A percentile compares a stretch with the other conserved stretches of the same genome.
phyloP scores from a whole-genome alignment of 495 filamentous ascomycete species.

The Penicillium riverlandense region DNA sequence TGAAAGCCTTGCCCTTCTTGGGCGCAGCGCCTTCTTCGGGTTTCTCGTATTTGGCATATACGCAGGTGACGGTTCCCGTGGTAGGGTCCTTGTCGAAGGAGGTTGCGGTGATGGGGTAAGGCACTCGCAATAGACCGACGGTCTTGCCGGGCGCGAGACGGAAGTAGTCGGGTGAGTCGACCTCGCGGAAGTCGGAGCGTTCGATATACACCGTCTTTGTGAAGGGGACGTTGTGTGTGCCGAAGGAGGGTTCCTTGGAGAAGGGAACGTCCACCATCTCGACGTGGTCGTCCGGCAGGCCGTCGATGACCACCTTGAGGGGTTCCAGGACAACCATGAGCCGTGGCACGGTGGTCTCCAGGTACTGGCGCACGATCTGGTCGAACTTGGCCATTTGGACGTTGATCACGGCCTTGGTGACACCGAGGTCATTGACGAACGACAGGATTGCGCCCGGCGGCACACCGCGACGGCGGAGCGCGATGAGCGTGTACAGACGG shows the following conservation, averaged over 20 bases:
- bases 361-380: constrained; percentile 67
- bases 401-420: constrained; percentile 65
- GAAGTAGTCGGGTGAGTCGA: constrained; percentile 82
- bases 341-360: constrained; percentile 77
- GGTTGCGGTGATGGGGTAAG: constrained; percentile 74
- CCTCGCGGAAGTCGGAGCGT: constrained; percentile 82
- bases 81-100: constrained; percentile 64
- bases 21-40: constrained; percentile 39
- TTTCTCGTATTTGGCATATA: constrained; percentile 38
- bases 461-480: constrained; percentile 71
- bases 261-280: constrained; percentile 56
- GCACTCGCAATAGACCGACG: constrained; percentile 79
- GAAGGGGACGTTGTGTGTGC: constrained; percentile 57
- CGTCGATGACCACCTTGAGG: constrained; percentile 64
- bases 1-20: constrained; percentile 72
- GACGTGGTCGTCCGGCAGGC: constrained; percentile 59
- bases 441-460: constrained; percentile 80
- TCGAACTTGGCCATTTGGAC: constrained; percentile 75
- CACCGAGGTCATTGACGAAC: constrained; percentile 84
- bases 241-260: constrained; percentile 50
- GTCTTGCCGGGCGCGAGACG: constrained; percentile 85
- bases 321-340: constrained; percentile 75
- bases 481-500: constrained; percentile 82
- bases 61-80: constrained; percentile 55
- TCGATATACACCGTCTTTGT: constrained; percentile 91